phyloP scores from a whole-genome alignment of 2,329 filamentous ascomycete species.

The Pestalotiopsis sp. region DNA sequence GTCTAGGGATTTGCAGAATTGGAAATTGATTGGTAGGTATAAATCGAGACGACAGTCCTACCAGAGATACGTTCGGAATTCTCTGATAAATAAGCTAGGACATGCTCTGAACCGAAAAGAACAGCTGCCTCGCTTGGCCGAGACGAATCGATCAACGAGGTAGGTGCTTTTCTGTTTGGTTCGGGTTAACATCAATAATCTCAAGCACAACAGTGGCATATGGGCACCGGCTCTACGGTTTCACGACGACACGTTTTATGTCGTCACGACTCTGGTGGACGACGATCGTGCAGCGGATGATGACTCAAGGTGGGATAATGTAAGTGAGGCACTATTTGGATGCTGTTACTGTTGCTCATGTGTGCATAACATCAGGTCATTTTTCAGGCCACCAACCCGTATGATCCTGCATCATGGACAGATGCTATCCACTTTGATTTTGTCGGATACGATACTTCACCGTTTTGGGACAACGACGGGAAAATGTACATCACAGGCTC shows the following conservation, averaged over 20 bases:
- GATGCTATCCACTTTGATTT: constrained; percentile 51
- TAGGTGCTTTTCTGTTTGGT: constrained; percentile 11
- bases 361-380: constrained; percentile 34
- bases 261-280: constrained; percentile 44
- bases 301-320: constrained; percentile 37
- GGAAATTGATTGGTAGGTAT: constrained; percentile 32
- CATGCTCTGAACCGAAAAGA: constrained; percentile 30
- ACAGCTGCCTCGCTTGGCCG: constrained; percentile 28
- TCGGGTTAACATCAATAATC: background rate
- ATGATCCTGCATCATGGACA: constrained; percentile 45
- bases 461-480: constrained; percentile 60
- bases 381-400: constrained; percentile 46
- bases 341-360: background rate
- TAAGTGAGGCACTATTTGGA: constrained; percentile 1
- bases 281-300: constrained; percentile 33
- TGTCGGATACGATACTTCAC: constrained; percentile 54
- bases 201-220: constrained; percentile 34
- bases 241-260: constrained; percentile 44
- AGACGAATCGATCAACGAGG: constrained; percentile 32
- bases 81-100: constrained; percentile 18
- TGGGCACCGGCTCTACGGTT: constrained; percentile 51
- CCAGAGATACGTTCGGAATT: no score
- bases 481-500: constrained; percentile 50
- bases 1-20: constrained; percentile 44
- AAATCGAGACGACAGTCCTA: no score